Base-by-base conservation (phyloP, 257 asterid genomes). In the Avicennia marina region DNA sequence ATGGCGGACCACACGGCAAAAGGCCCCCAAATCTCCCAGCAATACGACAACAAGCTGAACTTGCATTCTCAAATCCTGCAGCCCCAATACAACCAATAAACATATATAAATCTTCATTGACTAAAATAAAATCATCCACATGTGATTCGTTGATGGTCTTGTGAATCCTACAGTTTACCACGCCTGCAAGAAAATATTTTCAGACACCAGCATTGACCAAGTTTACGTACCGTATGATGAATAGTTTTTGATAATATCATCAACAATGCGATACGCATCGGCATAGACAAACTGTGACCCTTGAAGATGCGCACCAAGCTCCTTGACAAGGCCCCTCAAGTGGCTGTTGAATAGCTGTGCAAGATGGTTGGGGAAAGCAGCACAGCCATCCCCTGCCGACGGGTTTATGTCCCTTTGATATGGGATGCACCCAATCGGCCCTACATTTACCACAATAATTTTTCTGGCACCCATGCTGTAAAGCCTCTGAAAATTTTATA, bases 401-500 rank as follows among this genome's bases (percentile, higher is more conserved):
- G 86, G 89, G 66, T 79, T 80, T 36, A 68, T 60, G 4, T 75
- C 96, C 76, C 89, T 84, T 53, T 76, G 71, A 66, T 38, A 82
- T 39, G 96, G 96, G 60, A 87, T 84, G 75, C 96, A 87, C 19
- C 96, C 96, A 53, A 87, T 78, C 1, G 95, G 93, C 48, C 96
- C 96, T 2, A 85, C 90, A 72, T 85, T 87, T 7, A 76, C 81
- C 32, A 82, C 81, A 0, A 78, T 29, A 1, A 88, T 39, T 53
- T 69, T 81, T 60, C 85, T 80, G 0, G 75, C 93, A 0, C 84
- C 95, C 87, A 88, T 61, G 4, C 47, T 40, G 50, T 82, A 75
- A 7, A 88, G 84, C 68, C 96, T 80, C 95, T 88, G 81, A 16
- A 22, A 64, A 43, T 2, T 43, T 17, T 7, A 29, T 29, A 29